Evolutionary conservation across 2,329 filamentous ascomycete genomes (phyloP), one percentile per base, ranked within the genome.

Genomic region (Nemania sp.): DNA sequence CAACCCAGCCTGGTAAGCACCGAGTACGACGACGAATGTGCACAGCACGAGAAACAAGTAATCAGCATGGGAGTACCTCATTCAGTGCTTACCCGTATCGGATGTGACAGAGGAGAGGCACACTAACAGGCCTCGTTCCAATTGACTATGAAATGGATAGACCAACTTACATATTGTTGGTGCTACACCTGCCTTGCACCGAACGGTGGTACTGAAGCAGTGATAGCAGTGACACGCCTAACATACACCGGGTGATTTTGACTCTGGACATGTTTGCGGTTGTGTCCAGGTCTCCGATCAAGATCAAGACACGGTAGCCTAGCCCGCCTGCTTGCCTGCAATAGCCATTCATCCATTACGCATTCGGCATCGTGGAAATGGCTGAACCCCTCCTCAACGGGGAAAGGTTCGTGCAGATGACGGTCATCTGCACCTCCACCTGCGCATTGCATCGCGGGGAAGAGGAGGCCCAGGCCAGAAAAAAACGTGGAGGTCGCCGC

Each of bases 401-500:
- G 62, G 59, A 60, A 66, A 67, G 62, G 69, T 72, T 72, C 69
- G 65, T 64, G 66, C 50, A 46, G 63, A 55, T 54, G 60, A 64
- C 63, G 68, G 69, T 71, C 70, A 72, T 69, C 65, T 71, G 69
- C 70, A 69, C 65, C 65, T 66, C 25, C 70, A 69, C 65, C 65
- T 66, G 60, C 59, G 50, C 65, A 56, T 69, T n/a, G 66, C 68
- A 69, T 68, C 62, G 64, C 65, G 67, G 68, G 70, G 68, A 67
- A 66, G 63, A 63, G 43, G 56, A 64, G 61, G 57, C 17, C 65
- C 60, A 65, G 62, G 57, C 48, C 35, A 39, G 63, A 68, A 70
- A 71, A 68, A 70, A 71, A 70, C 68, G 68, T 71, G 70, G 70
- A 70, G 68, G 65, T 67, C 66, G 68, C 70, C 68, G 68, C 60